Percentiles rank a stretch among this genome's conserved stretches.
These are phyloP conservation scores for Candida verbasci DNA, from an alignment of 805 yeast genomes.

Conservation along the genomic window DNA sequence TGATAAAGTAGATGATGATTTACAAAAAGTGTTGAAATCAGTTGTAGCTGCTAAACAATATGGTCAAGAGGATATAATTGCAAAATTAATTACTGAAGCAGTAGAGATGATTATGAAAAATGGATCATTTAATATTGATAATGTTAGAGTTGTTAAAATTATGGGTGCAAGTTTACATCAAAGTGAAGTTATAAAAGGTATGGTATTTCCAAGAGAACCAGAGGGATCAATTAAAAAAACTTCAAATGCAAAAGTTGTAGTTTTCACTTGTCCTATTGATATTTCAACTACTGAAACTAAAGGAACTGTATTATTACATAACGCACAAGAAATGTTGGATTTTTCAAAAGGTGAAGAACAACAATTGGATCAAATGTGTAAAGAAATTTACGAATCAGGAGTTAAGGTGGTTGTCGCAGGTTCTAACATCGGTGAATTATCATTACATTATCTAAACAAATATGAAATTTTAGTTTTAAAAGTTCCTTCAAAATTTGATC, in stretches of 20 bases:
- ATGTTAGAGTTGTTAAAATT: constrained; percentile 90
- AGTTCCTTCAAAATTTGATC: constrained; percentile 90
- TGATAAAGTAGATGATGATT: constrained; percentile 49
- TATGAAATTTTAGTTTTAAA: constrained; percentile 78
- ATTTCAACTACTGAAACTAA: constrained; percentile 96
- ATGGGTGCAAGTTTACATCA: constrained; percentile 81
- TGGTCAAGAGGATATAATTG: constrained; percentile 76
- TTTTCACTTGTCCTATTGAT: constrained; percentile 90
- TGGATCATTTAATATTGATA: constrained; percentile 78
- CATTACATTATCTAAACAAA: constrained; percentile 88
- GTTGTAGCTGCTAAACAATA: constrained; percentile 92
- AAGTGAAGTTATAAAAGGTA: constrained; percentile 86
- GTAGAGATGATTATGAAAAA: constrained; percentile 62
- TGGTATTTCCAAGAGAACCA: constrained; percentile 98
- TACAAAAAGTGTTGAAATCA: constrained; percentile 72
- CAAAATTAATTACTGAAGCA: constrained; percentile 80
- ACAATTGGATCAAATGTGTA: constrained; percentile 80
- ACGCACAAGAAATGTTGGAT: constrained; percentile 94
- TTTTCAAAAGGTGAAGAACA: constrained; percentile 95
- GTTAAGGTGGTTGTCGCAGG: constrained; percentile 92
- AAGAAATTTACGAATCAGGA: constrained; percentile 79
- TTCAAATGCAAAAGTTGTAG: constrained; percentile 76
- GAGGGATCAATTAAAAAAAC: constrained; percentile 80
- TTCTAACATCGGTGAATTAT: constrained; percentile 86
- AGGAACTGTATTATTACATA: constrained; percentile 93